phyloP scores from a whole-genome alignment of 2,329 filamentous ascomycete genomes.

The Tolypocladium album region DNA sequence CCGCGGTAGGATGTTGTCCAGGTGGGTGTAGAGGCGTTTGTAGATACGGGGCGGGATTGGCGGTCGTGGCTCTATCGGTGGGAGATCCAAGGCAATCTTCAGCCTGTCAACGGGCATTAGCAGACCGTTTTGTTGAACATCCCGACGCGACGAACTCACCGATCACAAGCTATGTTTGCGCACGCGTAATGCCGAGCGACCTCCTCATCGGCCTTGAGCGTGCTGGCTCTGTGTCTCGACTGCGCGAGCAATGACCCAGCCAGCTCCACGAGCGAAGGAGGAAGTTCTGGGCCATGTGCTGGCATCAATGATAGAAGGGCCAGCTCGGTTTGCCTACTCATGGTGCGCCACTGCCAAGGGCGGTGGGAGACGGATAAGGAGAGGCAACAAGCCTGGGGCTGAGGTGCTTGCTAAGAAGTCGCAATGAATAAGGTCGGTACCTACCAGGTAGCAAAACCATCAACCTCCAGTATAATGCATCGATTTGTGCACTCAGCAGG shows the following conservation, averaged over 20 bases:
- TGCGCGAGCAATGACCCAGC: slow-evolving; percentile 67
- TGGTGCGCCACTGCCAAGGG: slow-evolving; percentile 20
- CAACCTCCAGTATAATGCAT: neutral
- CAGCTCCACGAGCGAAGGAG: slow-evolving; percentile 58
- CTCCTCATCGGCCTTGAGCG: slow-evolving; percentile 76
- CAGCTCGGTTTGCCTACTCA: slow-evolving; percentile 68
- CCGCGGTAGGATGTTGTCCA: slow-evolving; percentile 59
- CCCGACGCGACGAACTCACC: slow-evolving; percentile 33
- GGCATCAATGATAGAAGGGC: slow-evolving; percentile 65
- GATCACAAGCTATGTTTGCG: slow-evolving; percentile 80
- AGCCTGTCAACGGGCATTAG: slow-evolving; percentile 38
- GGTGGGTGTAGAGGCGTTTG: slow-evolving; percentile 70
- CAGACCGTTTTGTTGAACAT: neutral
- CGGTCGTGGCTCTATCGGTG: slow-evolving; percentile 62
- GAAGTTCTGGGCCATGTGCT: slow-evolving; percentile 56
- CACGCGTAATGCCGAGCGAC: slow-evolving; percentile 77
- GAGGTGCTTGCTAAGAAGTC: neutral
- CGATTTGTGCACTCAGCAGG: neutral
- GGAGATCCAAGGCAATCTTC: slow-evolving; percentile 65
- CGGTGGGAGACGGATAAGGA: neutral
- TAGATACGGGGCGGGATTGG: slow-evolving; percentile 74
- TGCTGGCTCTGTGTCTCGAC: slow-evolving; percentile 66
- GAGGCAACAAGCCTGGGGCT: neutral
- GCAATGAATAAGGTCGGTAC: too few relatives aligned
- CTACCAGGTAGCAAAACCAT: neutral